A percentile compares a stretch with the other conserved stretches of the same genome.
These are phyloP conservation scores for Botrytis tulipae DNA, from an alignment of 2,329 filamentous ascomycete genomes.

Conservation along the genomic window DNA sequence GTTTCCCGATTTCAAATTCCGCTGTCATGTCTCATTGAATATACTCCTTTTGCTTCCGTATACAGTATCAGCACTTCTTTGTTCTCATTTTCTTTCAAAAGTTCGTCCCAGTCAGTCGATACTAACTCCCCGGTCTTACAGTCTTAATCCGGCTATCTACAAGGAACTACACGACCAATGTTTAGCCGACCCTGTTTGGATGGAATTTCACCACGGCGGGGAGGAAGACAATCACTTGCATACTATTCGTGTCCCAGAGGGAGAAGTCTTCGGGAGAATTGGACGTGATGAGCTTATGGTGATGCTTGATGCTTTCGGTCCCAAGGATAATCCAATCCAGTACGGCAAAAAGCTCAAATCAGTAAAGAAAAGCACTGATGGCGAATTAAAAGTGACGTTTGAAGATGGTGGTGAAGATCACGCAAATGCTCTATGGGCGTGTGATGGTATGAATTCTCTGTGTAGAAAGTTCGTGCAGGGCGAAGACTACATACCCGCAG, in stretches of 20 bases:
- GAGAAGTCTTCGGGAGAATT: conserved; percentile 19
- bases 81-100: background rate
- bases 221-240: conserved; percentile 11
- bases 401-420: conserved; percentile 19
- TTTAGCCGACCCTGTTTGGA: conserved; percentile 18
- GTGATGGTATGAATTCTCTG: conserved; percentile 25
- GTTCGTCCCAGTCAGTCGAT: background rate
- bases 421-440: conserved; percentile 21
- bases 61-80: background rate
- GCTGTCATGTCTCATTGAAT: background rate
- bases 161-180: background rate
- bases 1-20: background rate
- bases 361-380: conserved; percentile 8
- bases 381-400: conserved; percentile 19
- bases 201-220: conserved; percentile 14
- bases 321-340: conserved; percentile 3
- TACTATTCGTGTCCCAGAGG: conserved; percentile 4
- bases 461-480: conserved; percentile 22
- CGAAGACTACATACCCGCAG: conserved; percentile 16
- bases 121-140: background rate
- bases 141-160: conserved; percentile 16
- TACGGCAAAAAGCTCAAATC: conserved; percentile 19
- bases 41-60: background rate
- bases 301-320: conserved; percentile 20
- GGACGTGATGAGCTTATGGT: conserved; percentile 20